A percentile compares a stretch with the other conserved stretches of the same genome.
phyloP scores from a whole-genome alignment of 208 protist genomes.

The Crithidia sp. region DNA sequence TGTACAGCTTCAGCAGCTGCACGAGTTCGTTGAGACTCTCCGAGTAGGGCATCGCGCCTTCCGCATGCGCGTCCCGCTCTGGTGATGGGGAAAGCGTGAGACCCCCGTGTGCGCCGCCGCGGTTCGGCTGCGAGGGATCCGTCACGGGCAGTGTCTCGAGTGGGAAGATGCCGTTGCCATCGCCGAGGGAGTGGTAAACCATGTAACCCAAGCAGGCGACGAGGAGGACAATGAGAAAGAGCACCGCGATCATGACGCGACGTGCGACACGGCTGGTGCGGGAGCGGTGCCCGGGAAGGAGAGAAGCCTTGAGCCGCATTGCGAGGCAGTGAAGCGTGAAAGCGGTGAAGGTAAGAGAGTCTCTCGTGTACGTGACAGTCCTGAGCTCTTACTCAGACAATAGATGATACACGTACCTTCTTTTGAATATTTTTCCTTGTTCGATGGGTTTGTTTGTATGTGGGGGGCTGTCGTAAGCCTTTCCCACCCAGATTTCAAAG shows the following conservation, averaged over 20 bases:
- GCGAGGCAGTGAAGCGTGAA: neutral
- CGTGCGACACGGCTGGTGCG: slow-evolving; percentile 8
- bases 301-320: slow-evolving; percentile 9
- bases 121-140: neutral
- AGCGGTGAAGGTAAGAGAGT: neutral
- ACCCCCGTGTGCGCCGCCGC: neutral
- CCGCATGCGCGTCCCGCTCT: neutral
- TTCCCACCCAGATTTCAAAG: no score
- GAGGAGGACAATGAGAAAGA: neutral
- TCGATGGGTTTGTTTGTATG: neutral
- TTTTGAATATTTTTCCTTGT: no score
- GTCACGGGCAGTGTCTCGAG: no score
- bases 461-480: neutral
- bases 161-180: neutral
- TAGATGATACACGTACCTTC: no score
- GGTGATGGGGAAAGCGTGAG: neutral
- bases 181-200: slow-evolving; percentile 5
- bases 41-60: slow-evolving; percentile 11
- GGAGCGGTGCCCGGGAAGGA: slow-evolving; percentile 8
- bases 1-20: slow-evolving; percentile 24
- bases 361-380: no score
- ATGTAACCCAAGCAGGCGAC: neutral
- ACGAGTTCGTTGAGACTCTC: slow-evolving; percentile 27
- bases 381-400: no score
- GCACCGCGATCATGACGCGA: neutral